Base-by-base conservation (phyloP, 1,139 yeast genomes). In the Debaryomyces singareniensis region DNA sequence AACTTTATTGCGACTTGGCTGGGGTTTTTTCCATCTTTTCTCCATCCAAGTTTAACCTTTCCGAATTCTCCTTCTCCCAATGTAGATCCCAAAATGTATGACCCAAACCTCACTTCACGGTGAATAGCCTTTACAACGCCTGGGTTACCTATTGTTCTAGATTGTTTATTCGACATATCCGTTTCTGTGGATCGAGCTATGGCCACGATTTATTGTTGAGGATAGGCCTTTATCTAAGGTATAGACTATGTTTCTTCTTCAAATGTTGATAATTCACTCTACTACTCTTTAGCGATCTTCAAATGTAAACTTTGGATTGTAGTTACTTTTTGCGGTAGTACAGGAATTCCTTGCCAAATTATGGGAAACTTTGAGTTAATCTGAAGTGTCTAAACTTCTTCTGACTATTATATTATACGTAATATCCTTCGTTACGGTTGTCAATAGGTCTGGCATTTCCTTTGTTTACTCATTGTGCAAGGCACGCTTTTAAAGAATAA, bases 51-150 rank as follows among this genome's bases (percentile, higher is more conserved):
- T 54, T 89, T 91, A 37, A 91, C 98, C 56, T 89, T 89, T 35
- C 97, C 98, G 55, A 91, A 91, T 53, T 91, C 97, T 26, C 98
- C 98, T 59, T 89, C 96, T 24, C 98, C 98, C n/a, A 91, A 62
- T 2, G 97, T 89, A 13, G 95, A 80, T 3, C 97, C 97, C 5
- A 91, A 68, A 21, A 84, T 74, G 49, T 89, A 91, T 22, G 84
- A 78, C 21, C 97, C 97, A 51, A 91, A 87, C 26, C 89, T 67
- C 36, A 75, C 78, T 45, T 75, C 79, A 30, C 78, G 55, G 35
- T 73, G 78, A 4, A 59, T 47, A 24, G 61, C 40, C 37, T 53
- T 55, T 15, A 33, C 35, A 6, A 36, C 32, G 25, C 24, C 28
- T 4, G 33, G 13, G 23, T 20, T 30, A 26, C 10, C 26, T 23